Conservation (phyloP, 257 asterid species). For the Ocimum tenuiflorum region DNA sequence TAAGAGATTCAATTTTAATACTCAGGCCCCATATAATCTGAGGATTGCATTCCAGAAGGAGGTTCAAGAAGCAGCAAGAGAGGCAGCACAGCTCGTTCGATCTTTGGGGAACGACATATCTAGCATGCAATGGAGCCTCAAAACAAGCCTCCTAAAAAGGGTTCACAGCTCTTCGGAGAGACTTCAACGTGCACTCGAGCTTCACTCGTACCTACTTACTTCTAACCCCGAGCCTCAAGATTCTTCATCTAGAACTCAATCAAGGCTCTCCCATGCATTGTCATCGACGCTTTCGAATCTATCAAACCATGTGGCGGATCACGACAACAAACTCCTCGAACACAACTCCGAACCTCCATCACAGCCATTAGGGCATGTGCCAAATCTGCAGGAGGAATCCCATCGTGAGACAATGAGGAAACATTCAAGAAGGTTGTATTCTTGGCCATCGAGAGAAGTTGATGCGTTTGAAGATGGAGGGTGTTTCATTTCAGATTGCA, state of each 20-base stretch:
- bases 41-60: conserved; percentile 50
- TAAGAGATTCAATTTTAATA: background rate
- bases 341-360: conserved; percentile 15
- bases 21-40: conserved; percentile 53
- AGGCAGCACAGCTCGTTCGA: conserved; percentile 53
- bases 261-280: conserved; percentile 23
- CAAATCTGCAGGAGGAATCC: conserved; percentile 23
- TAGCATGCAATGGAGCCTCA: conserved; percentile 39
- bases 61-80: conserved; percentile 46
- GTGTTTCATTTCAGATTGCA: conserved; percentile 22
- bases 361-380: conserved; percentile 1
- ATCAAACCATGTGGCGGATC: conserved; percentile 22
- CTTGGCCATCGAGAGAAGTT: conserved; percentile 63
- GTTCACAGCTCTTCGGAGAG: conserved; percentile 41
- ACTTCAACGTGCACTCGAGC: conserved; percentile 49
- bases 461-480: conserved; percentile 45
- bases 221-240: conserved; percentile 26
- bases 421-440: conserved; percentile 50
- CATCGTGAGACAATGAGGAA: conserved; percentile 51
- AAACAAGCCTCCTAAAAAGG: conserved; percentile 34
- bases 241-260: conserved; percentile 22
- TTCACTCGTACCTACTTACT: conserved; percentile 54
- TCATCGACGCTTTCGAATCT: conserved; percentile 29
- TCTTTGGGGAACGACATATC: conserved; percentile 42
- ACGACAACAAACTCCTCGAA: conserved; percentile 13